A percentile compares a stretch with the other conserved stretches of the same genome.
phyloP scores from a whole-genome alignment of 208 protist genomes.

The Wallacemonas rigidus region DNA sequence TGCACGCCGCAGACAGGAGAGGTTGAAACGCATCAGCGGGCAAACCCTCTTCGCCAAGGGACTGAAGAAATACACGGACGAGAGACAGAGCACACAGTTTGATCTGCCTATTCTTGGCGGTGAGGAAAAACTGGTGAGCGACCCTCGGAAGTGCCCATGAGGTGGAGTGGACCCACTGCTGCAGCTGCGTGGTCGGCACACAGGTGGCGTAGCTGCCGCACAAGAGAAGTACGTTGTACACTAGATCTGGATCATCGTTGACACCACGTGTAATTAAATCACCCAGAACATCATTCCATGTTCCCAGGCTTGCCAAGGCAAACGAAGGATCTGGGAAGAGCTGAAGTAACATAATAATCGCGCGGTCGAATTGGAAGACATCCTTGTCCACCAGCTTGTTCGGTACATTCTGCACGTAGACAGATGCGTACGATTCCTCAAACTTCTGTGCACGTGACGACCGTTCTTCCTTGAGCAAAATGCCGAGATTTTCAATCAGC shows the following conservation, averaged over 20 bases:
- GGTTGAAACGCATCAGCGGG: conserved; percentile 39
- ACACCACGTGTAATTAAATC: conserved; percentile 58
- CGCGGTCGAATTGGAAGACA: conserved; percentile 82
- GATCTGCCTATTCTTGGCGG: conserved; percentile 28
- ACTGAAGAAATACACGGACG: conserved; percentile 46
- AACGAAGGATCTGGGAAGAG: conserved; percentile 43
- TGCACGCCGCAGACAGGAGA: conserved; percentile 32
- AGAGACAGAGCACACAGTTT: conserved; percentile 46
- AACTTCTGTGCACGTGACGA: conserved; percentile 44
- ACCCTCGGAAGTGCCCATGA: conserved; percentile 43
- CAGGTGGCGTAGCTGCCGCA: conserved; percentile 58
- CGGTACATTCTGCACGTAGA: conserved; percentile 51
- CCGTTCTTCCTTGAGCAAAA: conserved; percentile 50
- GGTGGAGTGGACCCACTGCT: conserved; percentile 46
- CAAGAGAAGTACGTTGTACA: conserved; percentile 56
- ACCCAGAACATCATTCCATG: conserved; percentile 53
- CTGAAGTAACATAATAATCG: conserved; percentile 47
- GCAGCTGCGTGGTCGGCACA: conserved; percentile 42
- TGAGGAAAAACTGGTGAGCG: conserved; percentile 46
- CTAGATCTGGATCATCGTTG: conserved; percentile 61
- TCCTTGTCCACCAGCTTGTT: conserved; percentile 83
- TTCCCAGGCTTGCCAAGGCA: conserved; percentile 46
- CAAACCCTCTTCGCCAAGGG: conserved; percentile 39
- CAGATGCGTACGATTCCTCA: conserved; percentile 62
- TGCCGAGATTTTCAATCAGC: conserved; percentile 33